Evolutionary conservation across 192 early-diverging fungal genomes (phyloP).

Genomic region (Backusella mclennaniae): DNA sequence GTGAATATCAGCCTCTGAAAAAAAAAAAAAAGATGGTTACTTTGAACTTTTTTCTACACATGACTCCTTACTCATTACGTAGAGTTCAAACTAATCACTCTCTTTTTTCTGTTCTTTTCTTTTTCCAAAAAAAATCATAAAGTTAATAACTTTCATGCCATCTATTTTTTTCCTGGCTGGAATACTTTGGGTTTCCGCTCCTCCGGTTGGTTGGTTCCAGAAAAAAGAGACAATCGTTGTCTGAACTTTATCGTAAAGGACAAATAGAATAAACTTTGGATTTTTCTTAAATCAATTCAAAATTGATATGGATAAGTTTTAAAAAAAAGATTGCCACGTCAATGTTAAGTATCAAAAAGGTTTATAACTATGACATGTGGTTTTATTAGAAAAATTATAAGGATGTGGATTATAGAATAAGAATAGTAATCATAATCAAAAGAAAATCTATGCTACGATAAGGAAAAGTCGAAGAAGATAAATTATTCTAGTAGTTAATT

Average conservation of each 20-base stretch:
- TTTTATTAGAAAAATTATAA: not conserved
- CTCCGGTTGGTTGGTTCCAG: conserved; percentile 3
- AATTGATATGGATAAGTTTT: not conserved
- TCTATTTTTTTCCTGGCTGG: not conserved
- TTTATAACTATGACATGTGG: not conserved
- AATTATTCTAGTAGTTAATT: not conserved
- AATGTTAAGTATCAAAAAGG: not conserved
- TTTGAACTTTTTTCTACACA: not conserved
- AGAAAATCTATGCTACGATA: not conserved
- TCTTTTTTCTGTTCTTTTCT: not conserved
- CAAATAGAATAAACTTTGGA: not conserved
- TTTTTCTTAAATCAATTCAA: not conserved
- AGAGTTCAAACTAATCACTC: not conserved
- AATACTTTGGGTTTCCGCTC: not conserved
- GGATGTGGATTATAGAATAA: not conserved
- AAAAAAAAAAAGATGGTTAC: not conserved
- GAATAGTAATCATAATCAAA: not conserved
- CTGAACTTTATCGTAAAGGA: not conserved
- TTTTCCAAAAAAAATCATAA: not conserved
- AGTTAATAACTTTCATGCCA: not conserved
- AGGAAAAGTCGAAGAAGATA: not conserved
- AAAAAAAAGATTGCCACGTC: not conserved
- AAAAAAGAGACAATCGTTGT: not conserved
- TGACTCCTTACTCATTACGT: not conserved
- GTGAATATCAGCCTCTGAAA: not conserved